A percentile compares a stretch with the other conserved stretches of the same genome.
Conservation (phyloP, 1,139 yeast species). For the Geotrichum europaeum region DNA sequence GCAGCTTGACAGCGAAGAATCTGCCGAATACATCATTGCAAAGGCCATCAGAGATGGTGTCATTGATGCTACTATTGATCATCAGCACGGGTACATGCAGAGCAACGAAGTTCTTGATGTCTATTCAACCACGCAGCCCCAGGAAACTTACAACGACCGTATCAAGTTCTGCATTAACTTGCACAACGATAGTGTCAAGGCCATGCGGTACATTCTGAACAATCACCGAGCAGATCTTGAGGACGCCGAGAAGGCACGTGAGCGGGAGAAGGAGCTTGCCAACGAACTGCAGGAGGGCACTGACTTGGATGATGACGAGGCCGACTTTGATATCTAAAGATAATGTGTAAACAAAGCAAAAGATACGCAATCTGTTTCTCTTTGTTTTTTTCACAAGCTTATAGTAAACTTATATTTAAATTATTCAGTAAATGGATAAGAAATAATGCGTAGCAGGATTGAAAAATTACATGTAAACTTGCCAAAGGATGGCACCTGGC, state of each 20-base stretch:
- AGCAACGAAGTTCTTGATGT: conserved; percentile 80
- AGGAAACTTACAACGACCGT: conserved; percentile 83
- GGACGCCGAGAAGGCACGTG: conserved; percentile 53
- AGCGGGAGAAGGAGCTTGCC: conserved; percentile 48
- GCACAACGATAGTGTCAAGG: conserved; percentile 88
- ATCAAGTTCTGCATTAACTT: conserved; percentile 85
- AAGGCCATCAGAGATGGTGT: conserved; percentile 97
- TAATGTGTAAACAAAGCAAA: conserved; percentile 1
- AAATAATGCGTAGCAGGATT: background rate
- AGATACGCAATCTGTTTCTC: background rate
- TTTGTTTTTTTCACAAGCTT: background rate
- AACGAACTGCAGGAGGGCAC: conserved; percentile 41
- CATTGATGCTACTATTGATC: conserved; percentile 90
- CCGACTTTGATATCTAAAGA: conserved; percentile 33
- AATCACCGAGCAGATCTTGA: conserved; percentile 46
- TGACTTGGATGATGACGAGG: conserved; percentile 40
- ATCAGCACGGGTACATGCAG: conserved; percentile 87
- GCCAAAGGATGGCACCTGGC: background rate
- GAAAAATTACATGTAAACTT: background rate
- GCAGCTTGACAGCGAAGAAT: conserved; percentile 88
- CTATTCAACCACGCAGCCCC: conserved; percentile 85
- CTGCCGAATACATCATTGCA: conserved; percentile 94
- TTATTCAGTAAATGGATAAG: background rate
- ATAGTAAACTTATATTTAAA: background rate
- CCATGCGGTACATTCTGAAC: conserved; percentile 80